Conservation (phyloP, 257 asterid species). For the Knoxia roxburghii region DNA sequence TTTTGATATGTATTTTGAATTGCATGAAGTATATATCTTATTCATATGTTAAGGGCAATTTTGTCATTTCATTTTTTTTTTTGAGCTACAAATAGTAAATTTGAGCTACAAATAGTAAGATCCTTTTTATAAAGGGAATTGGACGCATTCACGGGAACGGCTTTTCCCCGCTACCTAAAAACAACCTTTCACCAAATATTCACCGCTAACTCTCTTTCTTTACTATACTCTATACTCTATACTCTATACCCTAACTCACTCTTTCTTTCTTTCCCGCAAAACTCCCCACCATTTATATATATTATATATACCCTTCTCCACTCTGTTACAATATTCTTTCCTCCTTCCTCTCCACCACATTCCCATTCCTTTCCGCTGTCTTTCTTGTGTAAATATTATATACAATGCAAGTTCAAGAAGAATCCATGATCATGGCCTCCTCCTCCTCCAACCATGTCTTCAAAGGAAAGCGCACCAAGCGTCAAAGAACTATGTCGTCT, state of each 20-base stretch:
- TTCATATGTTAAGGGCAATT: no score
- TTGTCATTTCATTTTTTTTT: no score
- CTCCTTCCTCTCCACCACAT: constrained; percentile 6
- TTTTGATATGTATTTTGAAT: no score
- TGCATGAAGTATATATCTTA: no score
- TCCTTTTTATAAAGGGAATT: neutral
- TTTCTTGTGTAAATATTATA: no score
- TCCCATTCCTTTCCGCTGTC: no score
- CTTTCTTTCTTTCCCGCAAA: neutral
- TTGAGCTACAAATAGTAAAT: no score
- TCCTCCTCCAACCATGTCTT: constrained; percentile 19
- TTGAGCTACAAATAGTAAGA: no score
- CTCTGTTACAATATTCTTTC: constrained; percentile 20
- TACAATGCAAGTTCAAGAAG: constrained; percentile 48
- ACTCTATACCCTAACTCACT: neutral
- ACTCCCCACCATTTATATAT: constrained; percentile 13
- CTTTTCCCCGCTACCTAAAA: constrained; percentile 23
- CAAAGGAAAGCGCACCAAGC: constrained; percentile 65
- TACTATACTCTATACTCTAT: neutral
- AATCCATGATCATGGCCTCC: neutral
- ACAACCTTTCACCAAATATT: constrained; percentile 20
- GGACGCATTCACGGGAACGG: constrained; percentile 23
- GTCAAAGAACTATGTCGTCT: constrained; percentile 44
- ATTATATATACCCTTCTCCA: constrained; percentile 9
- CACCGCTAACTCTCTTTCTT: neutral